phyloP scores from a whole-genome alignment of 768 basidiomycete genomes.

The Tubosaeta sp. region DNA sequence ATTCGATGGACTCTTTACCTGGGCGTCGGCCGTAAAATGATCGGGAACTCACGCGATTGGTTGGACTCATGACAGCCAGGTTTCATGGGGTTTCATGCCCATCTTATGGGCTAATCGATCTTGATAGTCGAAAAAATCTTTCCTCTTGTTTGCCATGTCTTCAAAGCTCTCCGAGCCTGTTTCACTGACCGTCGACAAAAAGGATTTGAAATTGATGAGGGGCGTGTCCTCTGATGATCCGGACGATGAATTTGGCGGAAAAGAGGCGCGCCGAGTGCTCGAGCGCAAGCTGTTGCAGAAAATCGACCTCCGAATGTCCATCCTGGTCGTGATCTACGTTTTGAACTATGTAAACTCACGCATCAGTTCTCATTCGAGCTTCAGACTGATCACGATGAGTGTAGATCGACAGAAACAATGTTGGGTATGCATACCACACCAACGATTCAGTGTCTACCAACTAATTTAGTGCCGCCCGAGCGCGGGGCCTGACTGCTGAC shows the following conservation, averaged over 20 bases:
- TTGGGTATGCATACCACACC: slow-evolving; percentile 38
- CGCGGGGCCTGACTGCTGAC: slow-evolving; percentile 63
- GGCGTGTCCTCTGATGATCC: not conserved
- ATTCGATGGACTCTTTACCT: not conserved
- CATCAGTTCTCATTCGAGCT: not conserved
- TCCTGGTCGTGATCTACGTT: slow-evolving; percentile 41
- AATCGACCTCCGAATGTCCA: slow-evolving; percentile 53
- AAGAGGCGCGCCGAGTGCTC: slow-evolving; percentile 41
- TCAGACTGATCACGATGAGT: not conserved
- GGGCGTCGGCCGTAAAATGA: not conserved
- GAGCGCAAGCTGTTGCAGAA: slow-evolving; percentile 54
- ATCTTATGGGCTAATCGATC: not conserved
- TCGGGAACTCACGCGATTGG: not conserved
- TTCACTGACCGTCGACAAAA: slow-evolving; percentile 4
- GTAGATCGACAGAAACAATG: slow-evolving; percentile 70
- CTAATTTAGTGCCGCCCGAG: slow-evolving; percentile 54
- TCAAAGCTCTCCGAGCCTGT: not conserved
- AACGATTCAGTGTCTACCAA: not conserved
- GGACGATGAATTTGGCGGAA: slow-evolving; percentile 48
- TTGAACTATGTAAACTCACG: slow-evolving; percentile 31
- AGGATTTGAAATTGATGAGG: not conserved
- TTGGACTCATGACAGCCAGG: too few relatives aligned
- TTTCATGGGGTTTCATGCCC: too few relatives aligned
- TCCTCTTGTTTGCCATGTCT: slow-evolving; percentile 12
- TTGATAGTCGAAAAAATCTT: not conserved